Evolutionary conservation across 2,329 filamentous ascomycete genomes (phyloP).

Genomic region (Colletotrichum nymphaeae): DNA sequence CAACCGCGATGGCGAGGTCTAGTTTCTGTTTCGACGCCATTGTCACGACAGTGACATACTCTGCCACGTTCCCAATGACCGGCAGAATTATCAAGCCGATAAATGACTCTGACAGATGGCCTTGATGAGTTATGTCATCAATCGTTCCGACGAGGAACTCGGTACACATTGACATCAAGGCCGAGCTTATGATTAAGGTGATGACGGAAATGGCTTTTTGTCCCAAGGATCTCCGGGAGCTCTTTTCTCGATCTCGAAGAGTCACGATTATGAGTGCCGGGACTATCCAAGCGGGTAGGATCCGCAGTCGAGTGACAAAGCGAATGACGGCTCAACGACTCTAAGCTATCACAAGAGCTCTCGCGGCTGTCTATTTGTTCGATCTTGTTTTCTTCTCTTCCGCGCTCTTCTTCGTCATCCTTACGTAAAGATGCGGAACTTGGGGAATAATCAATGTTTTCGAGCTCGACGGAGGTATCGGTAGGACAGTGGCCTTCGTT

Average conservation of each 20-base stretch:
- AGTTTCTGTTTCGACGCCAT: constrained; percentile 71
- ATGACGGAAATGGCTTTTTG: constrained; percentile 55
- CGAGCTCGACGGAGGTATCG: constrained; percentile 28
- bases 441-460: background rate
- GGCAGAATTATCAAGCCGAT: constrained; percentile 72
- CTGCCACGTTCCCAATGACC: constrained; percentile 71
- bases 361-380: background rate
- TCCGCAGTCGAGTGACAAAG: constrained; percentile 40
- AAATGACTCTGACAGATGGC: constrained; percentile 65
- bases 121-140: constrained; percentile 61
- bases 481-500: background rate
- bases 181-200: constrained; percentile 64
- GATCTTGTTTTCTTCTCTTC: background rate
- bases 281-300: background rate
- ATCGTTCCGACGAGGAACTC: constrained; percentile 72
- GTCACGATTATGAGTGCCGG: constrained; percentile 2
- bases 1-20: constrained; percentile 71
- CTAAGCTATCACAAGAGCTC: constrained; percentile 37
- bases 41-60: constrained; percentile 71
- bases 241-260: rapidly evolving
- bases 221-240: background rate
- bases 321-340: constrained; percentile 39
- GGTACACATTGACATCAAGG: constrained; percentile 68
- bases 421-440: constrained; percentile 15
- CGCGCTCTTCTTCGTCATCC: background rate